Conservation (phyloP, 2,329 filamentous ascomycete species). For the Aspergillus caelatus region DNA sequence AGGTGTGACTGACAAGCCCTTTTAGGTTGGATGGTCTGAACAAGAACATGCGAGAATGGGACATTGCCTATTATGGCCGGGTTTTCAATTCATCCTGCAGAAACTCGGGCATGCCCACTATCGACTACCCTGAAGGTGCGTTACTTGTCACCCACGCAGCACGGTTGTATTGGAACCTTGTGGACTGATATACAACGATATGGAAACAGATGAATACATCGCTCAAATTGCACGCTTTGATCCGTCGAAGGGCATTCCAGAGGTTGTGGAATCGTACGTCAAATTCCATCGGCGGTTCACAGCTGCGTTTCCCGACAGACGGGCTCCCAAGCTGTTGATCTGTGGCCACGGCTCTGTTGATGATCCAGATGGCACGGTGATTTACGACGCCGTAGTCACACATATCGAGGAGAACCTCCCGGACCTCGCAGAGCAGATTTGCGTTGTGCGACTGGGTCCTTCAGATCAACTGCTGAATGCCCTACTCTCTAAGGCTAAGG, state of each 20-base stretch:
- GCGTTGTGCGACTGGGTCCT: slow-evolving; percentile 75
- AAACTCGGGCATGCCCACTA: slow-evolving; percentile 54
- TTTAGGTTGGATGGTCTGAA: slow-evolving; percentile 74
- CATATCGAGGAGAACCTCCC: slow-evolving; percentile 66
- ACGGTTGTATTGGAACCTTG: not conserved
- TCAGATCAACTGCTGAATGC: slow-evolving; percentile 81
- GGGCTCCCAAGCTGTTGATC: slow-evolving; percentile 71
- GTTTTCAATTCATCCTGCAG: slow-evolving; percentile 68
- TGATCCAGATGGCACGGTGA: slow-evolving; percentile 72
- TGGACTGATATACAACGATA: not conserved
- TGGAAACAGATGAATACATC: slow-evolving; percentile 65
- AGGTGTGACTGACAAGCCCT: slow-evolving; percentile 3
- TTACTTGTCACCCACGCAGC: not conserved
- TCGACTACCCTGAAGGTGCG: slow-evolving; percentile 42
- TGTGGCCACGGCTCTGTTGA: slow-evolving; percentile 80
- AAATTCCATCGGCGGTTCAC: slow-evolving; percentile 67
- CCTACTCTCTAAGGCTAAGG: slow-evolving; percentile 70
- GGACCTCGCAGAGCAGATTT: slow-evolving; percentile 66
- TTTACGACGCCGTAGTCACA: slow-evolving; percentile 73
- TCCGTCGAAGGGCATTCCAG: slow-evolving; percentile 78
- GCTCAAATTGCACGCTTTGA: slow-evolving; percentile 82
- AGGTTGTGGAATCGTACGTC: slow-evolving; percentile 75
- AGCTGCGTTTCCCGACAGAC: slow-evolving; percentile 50
- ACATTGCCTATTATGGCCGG: slow-evolving; percentile 72
- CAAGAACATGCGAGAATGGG: slow-evolving; percentile 71